phyloP scores from a whole-genome alignment of 129 eudicot species.

The Flaveria linearis region DNA sequence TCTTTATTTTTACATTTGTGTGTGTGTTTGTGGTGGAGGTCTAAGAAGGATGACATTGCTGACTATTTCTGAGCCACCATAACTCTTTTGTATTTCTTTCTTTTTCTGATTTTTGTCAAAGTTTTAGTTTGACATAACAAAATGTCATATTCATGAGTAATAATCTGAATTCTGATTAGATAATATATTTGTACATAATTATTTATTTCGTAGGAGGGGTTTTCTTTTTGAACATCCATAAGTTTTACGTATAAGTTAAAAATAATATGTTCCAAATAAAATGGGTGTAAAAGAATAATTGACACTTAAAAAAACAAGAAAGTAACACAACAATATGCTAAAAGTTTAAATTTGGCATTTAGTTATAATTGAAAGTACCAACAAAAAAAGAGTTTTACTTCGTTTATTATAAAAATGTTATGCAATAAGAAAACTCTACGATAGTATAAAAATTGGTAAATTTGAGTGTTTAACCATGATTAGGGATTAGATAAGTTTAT shows the following conservation, averaged over 20 bases:
- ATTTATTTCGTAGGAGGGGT: background rate
- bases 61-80: slow-evolving; percentile 23
- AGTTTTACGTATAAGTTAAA: background rate
- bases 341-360: too few species aligned
- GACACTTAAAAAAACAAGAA: background rate
- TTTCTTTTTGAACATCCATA: background rate
- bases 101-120: slow-evolving; percentile 15
- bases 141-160: slow-evolving; percentile 12
- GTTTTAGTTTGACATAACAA: slow-evolving; percentile 24
- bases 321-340: too few species aligned
- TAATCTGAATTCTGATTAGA: background rate
- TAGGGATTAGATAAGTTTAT: too few species aligned
- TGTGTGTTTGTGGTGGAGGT: slow-evolving; percentile 15
- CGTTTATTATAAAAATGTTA: too few species aligned
- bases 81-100: background rate
- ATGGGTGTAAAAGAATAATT: background rate
- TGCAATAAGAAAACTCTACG: too few species aligned
- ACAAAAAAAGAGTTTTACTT: too few species aligned
- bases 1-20: background rate
- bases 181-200: background rate
- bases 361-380: too few species aligned
- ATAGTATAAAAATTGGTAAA: too few species aligned
- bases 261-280: background rate
- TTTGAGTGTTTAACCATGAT: too few species aligned
- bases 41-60: slow-evolving; percentile 24